Conservation (phyloP, 2,329 filamentous ascomycete genomes). For the Fusarium concolor region DNA sequence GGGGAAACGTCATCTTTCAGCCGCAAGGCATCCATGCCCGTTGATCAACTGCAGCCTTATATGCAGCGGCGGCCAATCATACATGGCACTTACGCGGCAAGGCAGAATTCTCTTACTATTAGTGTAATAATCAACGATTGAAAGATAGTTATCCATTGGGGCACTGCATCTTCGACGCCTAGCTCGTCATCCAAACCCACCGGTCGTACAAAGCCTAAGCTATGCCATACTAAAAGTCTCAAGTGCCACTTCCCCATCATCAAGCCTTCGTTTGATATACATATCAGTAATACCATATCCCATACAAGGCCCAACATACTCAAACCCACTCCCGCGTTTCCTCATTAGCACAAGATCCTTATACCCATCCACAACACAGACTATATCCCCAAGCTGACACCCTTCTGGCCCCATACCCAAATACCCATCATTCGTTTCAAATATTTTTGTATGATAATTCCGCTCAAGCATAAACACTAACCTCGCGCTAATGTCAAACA, state of each 20-base stretch:
- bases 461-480: neutral
- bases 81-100: too few relatives aligned
- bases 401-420: neutral
- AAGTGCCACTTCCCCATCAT: rapidly evolving
- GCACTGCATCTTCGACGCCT: too few relatives aligned
- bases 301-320: conserved; percentile 1
- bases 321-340: neutral
- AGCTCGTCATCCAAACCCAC: too few relatives aligned
- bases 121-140: too few relatives aligned
- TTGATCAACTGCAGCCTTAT: too few relatives aligned
- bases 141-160: too few relatives aligned
- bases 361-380: neutral
- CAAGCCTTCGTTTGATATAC: neutral
- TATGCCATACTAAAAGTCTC: neutral
- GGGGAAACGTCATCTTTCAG: too few relatives aligned
- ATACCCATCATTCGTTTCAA: neutral
- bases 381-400: neutral
- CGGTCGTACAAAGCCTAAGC: too few relatives aligned
- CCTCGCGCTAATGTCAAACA: neutral
- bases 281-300: neutral
- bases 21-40: too few relatives aligned
- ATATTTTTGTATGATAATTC: neutral
- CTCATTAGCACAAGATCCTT: neutral
- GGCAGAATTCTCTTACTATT: too few relatives aligned
- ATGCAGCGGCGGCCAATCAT: too few relatives aligned